Base-by-base conservation (phyloP, 306 rosid genomes). In the Erythrophleum fordii region DNA sequence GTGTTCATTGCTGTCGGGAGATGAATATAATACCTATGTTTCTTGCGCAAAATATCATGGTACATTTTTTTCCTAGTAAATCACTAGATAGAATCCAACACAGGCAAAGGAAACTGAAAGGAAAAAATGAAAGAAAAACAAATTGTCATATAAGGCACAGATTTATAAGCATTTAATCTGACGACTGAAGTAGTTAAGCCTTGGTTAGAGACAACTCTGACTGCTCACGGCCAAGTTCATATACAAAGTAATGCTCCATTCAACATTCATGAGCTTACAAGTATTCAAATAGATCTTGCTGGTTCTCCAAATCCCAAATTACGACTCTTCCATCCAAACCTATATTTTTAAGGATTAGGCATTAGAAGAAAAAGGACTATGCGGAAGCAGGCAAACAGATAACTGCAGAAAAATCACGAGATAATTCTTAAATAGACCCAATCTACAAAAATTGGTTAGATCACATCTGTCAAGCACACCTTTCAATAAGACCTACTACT, bases 271-370 rank as follows among this genome's bases (percentile, higher is more conserved):
- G 11, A 26, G 23, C 75, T 69, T 45, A 46, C 51, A 45, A 0
- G 12, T 13, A 87, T 35, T 73, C 91, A 0, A 80, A 68, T 25
- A 91, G 80, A 83, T 91, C 95, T 58, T 52, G 83, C 77, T 89
- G 86, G 69, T 85, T 59, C 89, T 84, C 93, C 90, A 91, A 70
- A 78, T 91, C 90, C 95, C 95, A 89, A 17, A 87, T 75, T 37
- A 80, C 91, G 22, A 91, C 81, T 76, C 83, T 91, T 11, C 95
- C 95, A 61, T 91, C 95, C 84, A 91, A 69, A 37, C 95, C 95
- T 91, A 89, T 59, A 8, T 62, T 29, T 51, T 17, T 3, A 60
- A 34, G 58, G 72, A n/a, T 37, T 34, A 41, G 48, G 51, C 8
- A 72, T 48, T 4, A 70, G 56, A n/a, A 59, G 53, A 77, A 29